Conservation (phyloP, 2,329 filamentous ascomycete genomes). For the Zasmidium cellare region DNA sequence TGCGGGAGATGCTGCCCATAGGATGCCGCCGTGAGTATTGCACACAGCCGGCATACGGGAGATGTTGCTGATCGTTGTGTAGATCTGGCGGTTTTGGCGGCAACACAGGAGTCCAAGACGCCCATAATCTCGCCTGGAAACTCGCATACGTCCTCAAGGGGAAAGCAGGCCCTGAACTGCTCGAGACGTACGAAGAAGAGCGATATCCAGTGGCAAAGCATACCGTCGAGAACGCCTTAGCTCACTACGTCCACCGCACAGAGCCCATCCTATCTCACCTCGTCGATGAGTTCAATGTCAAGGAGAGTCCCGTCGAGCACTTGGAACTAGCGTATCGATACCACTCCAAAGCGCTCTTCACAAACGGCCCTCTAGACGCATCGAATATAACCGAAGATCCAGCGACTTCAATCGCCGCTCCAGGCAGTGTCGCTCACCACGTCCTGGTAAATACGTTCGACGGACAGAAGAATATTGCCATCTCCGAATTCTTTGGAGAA, state of each 20-base stretch:
- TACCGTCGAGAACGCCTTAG: constrained; percentile 10
- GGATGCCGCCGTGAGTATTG: background rate
- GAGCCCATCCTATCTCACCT: constrained; percentile 55
- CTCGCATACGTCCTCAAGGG: constrained; percentile 21
- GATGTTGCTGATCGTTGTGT: too few species aligned
- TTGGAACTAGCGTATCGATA: constrained; percentile 9
- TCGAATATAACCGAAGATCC: constrained; percentile 20
- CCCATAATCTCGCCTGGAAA: constrained; percentile 21
- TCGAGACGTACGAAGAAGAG: constrained; percentile 32
- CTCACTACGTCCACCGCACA: constrained; percentile 48
- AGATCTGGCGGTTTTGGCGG: constrained; percentile 49
- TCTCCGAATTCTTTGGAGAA: constrained; percentile 25
- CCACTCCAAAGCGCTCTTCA: constrained; percentile 8
- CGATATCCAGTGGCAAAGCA: constrained; percentile 32
- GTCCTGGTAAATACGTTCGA: constrained; percentile 56
- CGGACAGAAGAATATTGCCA: constrained; percentile 51
- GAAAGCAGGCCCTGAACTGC: constrained; percentile 19
- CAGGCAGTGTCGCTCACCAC: constrained; percentile 9
- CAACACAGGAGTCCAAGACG: constrained; percentile 21
- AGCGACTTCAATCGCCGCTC: constrained; percentile 20
- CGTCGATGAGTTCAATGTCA: constrained; percentile 32
- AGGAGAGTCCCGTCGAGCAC: constrained; percentile 23
- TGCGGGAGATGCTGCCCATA: constrained; percentile 3
- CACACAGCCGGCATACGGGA: too few species aligned
- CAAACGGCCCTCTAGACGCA: constrained; percentile 3